These are phyloP conservation scores for Penicillium decumbens DNA, from an alignment of 2,329 filamentous ascomycete species.

Conservation along the genomic window DNA sequence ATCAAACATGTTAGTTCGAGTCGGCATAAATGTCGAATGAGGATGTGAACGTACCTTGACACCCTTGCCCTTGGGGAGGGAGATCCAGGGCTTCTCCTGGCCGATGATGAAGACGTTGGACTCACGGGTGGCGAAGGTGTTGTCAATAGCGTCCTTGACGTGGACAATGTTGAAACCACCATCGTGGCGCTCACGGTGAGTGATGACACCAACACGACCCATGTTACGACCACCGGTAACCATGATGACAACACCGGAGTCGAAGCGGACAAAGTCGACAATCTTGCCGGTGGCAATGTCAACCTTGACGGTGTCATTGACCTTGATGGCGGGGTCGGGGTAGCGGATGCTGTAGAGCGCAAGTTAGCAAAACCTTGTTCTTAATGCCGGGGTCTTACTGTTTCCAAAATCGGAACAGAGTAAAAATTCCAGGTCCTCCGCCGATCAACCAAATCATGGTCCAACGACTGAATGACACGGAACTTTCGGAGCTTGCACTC, in stretches of 20 bases:
- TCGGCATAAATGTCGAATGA: background rate
- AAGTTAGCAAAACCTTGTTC: constrained; percentile 35
- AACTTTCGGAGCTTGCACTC: constrained; percentile 64
- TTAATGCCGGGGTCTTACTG: constrained; percentile 27
- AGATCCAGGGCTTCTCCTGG: constrained; percentile 98
- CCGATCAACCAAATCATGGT: constrained; percentile 87
- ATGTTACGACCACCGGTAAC: constrained; percentile 99
- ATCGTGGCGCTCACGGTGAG: constrained; percentile 99
- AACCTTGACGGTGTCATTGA: constrained; percentile 99
- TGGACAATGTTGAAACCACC: constrained; percentile 99
- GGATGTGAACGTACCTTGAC: constrained; percentile 62
- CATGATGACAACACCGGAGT: constrained; percentile 97
- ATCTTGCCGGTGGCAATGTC: constrained; percentile 97
- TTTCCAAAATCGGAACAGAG: constrained; percentile 26
- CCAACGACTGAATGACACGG: constrained; percentile 99
- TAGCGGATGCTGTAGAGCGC: constrained; percentile 78
- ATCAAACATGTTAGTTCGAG: constrained; percentile 19
- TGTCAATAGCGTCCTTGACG: constrained; percentile 99
- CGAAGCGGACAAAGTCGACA: constrained; percentile 95
- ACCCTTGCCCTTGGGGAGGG: constrained; percentile 99
- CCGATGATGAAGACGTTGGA: constrained; percentile 99
- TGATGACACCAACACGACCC: constrained; percentile 99
- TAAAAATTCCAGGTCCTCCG: constrained; percentile 35
- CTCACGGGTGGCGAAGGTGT: constrained; percentile 99
- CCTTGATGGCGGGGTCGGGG: constrained; percentile 96